A percentile compares a stretch with the other conserved stretches of the same genome.
phyloP scores from a whole-genome alignment of 345 rosid species.

The Erucastrum elatum region DNA sequence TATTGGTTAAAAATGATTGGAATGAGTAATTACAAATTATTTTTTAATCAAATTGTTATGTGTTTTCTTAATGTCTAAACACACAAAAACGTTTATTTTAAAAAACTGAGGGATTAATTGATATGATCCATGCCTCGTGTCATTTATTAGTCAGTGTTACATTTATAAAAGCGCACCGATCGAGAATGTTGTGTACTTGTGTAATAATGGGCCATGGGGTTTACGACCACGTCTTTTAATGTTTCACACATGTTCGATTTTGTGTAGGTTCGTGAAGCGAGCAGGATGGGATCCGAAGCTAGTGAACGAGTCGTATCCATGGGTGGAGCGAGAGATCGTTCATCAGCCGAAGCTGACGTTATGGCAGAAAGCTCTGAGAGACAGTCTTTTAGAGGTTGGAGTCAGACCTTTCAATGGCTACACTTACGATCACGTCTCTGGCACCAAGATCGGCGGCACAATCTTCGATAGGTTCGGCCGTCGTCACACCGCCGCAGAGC shows the following conservation, averaged over 20 bases:
- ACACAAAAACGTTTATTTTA: not conserved
- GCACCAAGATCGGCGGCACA: conserved; percentile 96
- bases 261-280: conserved; percentile 63
- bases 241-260: not conserved
- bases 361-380: conserved; percentile 78
- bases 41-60: not conserved
- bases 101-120: not conserved
- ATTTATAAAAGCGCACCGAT: conserved; percentile 27
- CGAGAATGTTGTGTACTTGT: conserved; percentile 39
- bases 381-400: conserved; percentile 79
- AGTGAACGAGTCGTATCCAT: conserved; percentile 83
- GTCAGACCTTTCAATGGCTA: conserved; percentile 88
- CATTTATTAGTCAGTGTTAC: not conserved
- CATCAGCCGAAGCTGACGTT: conserved; percentile 61
- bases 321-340: conserved; percentile 83
- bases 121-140: conserved; percentile 2
- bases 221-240: not conserved
- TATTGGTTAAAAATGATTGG: too few species aligned
- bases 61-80: not conserved
- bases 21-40: not conserved
- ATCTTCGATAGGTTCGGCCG: conserved; percentile 87
- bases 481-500: conserved; percentile 90
- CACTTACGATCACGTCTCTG: conserved; percentile 82
- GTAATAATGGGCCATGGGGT: not conserved
- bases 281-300: conserved; percentile 80